phyloP scores from a whole-genome alignment of 306 rosid species.

The Carpinus fangiana region DNA sequence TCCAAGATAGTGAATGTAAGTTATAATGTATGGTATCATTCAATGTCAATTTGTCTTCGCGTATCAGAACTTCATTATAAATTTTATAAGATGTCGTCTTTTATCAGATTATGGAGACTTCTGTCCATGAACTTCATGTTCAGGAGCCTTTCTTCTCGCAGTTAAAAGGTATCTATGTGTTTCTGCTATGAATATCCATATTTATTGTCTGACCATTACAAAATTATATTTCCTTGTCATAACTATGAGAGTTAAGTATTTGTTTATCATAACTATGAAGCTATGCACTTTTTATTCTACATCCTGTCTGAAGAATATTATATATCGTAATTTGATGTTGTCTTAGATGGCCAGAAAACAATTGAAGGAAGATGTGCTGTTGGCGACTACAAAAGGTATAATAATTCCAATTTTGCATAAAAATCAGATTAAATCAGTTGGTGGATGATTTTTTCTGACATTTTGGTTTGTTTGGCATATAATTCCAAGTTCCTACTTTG shows the following conservation, averaged over 20 bases:
- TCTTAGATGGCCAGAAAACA: conserved; percentile 70
- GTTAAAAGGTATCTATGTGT: conserved; percentile 48
- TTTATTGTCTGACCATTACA: neutral
- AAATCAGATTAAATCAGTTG: neutral
- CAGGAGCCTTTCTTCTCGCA: conserved; percentile 76
- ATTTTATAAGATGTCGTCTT: conserved; percentile 5
- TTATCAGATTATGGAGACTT: conserved; percentile 54
- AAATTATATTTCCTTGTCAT: neutral
- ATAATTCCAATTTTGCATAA: neutral
- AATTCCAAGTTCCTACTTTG: neutral
- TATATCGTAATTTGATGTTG: conserved; percentile 28
- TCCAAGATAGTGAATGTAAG: conserved; percentile 55
- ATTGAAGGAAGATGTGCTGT: conserved; percentile 72
- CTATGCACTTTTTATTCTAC: neutral
- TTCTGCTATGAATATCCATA: neutral
- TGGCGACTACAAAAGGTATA: conserved; percentile 54
- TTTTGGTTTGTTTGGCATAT: neutral
- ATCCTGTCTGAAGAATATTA: conserved; percentile 17
- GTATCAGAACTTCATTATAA: conserved; percentile 5
- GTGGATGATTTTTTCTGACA: neutral
- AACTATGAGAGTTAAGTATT: neutral
- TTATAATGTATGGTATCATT: conserved; percentile 3
- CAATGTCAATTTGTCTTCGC: conserved; percentile 1
- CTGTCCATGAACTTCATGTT: conserved; percentile 55
- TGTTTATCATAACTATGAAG: neutral